Conservation (phyloP, 306 rosid species). For the Hylodesmum podocarpum region DNA sequence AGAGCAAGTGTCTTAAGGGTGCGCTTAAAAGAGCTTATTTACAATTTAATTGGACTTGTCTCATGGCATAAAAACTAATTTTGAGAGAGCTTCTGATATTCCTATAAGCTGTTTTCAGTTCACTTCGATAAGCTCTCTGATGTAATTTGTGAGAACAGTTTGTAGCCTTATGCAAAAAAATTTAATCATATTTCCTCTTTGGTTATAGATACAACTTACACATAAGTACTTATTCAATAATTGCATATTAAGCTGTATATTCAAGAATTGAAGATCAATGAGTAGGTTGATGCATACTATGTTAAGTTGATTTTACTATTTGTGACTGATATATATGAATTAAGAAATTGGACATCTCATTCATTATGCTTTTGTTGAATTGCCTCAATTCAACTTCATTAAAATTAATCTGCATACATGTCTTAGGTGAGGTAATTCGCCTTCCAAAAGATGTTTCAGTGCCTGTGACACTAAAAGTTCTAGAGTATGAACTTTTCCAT, state of each 20-base stretch:
- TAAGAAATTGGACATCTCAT: neutral
- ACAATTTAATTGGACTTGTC: neutral
- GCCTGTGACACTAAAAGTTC: slow-evolving; percentile 74
- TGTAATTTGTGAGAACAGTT: neutral
- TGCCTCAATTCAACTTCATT: neutral
- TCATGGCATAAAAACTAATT: neutral
- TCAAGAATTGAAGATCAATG: neutral
- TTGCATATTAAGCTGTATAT: neutral
- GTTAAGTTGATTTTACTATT: neutral
- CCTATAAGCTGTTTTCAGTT: neutral
- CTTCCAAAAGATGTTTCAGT: slow-evolving; percentile 76
- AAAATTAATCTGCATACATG: neutral
- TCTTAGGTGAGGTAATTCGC: slow-evolving; percentile 70
- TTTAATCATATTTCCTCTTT: neutral
- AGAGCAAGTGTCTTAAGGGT: neutral
- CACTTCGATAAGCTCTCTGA: neutral
- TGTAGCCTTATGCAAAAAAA: neutral
- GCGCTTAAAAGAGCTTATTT: neutral
- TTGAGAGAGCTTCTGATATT: neutral
- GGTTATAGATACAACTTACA: neutral
- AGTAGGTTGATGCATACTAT: neutral
- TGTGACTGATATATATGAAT: neutral
- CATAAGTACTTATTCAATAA: neutral
- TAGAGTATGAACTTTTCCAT: slow-evolving; percentile 89
- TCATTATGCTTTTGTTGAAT: neutral